These are phyloP conservation scores for Parathielavia appendiculata DNA, from an alignment of 495 filamentous ascomycete species.

Conservation along the genomic window DNA sequence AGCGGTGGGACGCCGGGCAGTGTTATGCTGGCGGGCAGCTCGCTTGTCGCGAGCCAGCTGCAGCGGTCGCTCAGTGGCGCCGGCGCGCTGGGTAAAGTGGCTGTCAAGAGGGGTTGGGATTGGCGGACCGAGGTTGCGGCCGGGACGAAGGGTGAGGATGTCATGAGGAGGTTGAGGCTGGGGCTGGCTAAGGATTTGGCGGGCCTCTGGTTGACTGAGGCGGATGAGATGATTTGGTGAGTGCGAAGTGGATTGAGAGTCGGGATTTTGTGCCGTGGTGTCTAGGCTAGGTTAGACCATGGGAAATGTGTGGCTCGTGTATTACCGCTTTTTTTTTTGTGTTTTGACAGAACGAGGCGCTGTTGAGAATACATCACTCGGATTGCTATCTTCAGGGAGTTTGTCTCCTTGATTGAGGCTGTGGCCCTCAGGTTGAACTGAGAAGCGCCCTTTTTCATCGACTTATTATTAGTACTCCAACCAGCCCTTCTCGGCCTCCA, in stretches of 20 bases:
- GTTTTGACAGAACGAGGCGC: no score
- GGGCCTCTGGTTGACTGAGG: slow-evolving; percentile 56
- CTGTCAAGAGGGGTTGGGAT: slow-evolving; percentile 70
- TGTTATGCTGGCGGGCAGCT: slow-evolving; percentile 58
- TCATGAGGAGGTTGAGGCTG: slow-evolving; percentile 65
- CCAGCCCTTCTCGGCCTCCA: slow-evolving; percentile 28
- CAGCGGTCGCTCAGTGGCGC: slow-evolving; percentile 44
- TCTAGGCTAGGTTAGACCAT: background rate
- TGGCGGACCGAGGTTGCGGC: slow-evolving; percentile 65
- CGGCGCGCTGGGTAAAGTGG: slow-evolving; percentile 36
- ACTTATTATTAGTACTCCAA: slow-evolving; percentile 13
- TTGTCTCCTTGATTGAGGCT: no score
- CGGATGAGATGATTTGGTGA: slow-evolving; percentile 38
- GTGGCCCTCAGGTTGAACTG: background rate
- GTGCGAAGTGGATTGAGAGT: background rate
- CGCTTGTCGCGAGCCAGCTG: slow-evolving; percentile 61
- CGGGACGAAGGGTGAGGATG: slow-evolving; percentile 55
- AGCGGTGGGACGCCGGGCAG: slow-evolving; percentile 42
- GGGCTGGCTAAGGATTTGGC: slow-evolving; percentile 68
- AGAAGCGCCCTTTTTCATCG: no score
- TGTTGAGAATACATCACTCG: no score
- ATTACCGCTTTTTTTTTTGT: no score
- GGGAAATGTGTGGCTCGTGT: background rate
- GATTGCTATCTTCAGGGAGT: no score
- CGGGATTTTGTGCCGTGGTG: background rate